phyloP scores from a whole-genome alignment of 176 grass and related monocot species.

The Hsuehochloa calcarea region DNA sequence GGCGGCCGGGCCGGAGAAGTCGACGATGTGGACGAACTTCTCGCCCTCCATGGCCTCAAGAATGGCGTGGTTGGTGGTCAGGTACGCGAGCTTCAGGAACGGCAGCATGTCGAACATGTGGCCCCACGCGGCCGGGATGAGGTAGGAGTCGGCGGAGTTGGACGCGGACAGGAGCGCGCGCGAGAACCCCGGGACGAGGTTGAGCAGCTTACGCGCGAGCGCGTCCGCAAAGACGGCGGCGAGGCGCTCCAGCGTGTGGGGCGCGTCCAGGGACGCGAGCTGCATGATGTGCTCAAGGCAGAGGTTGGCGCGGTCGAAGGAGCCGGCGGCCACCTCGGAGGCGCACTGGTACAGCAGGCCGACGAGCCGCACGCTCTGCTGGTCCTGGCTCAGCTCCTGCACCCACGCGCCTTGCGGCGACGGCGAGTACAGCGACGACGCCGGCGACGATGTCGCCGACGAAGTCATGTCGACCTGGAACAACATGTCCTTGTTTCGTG shows the following conservation, averaged over 20 bases:
- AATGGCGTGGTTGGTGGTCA: conserved; percentile 68
- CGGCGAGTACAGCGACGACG: conserved; percentile 46
- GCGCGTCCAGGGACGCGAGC: conserved; percentile 48
- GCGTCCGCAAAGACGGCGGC: conserved; percentile 69
- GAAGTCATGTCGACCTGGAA: conserved; percentile 31
- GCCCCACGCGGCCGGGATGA: conserved; percentile 31
- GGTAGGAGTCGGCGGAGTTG: not conserved
- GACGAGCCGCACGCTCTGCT: conserved; percentile 41
- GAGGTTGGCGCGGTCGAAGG: conserved; percentile 42
- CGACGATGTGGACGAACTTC: conserved; percentile 61
- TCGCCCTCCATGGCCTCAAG: conserved; percentile 68
- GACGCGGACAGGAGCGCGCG: conserved; percentile 27
- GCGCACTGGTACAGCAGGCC: conserved; percentile 49
- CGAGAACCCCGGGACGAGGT: conserved; percentile 11
- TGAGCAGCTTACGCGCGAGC: conserved; percentile 50
- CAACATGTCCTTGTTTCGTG: not conserved
- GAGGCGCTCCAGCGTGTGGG: conserved; percentile 54
- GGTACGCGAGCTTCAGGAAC: conserved; percentile 69
- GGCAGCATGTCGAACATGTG: conserved; percentile 49
- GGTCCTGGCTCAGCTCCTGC: conserved; percentile 41
- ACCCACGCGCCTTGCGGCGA: conserved; percentile 23
- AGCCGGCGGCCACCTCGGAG: conserved; percentile 34
- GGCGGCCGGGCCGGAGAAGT: conserved; percentile 52
- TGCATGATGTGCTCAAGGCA: conserved; percentile 53
- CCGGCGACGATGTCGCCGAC: conserved; percentile 44